These are phyloP conservation scores for Aspergillus cavernicola DNA, from an alignment of 495 filamentous ascomycete species.

Conservation along the genomic window DNA sequence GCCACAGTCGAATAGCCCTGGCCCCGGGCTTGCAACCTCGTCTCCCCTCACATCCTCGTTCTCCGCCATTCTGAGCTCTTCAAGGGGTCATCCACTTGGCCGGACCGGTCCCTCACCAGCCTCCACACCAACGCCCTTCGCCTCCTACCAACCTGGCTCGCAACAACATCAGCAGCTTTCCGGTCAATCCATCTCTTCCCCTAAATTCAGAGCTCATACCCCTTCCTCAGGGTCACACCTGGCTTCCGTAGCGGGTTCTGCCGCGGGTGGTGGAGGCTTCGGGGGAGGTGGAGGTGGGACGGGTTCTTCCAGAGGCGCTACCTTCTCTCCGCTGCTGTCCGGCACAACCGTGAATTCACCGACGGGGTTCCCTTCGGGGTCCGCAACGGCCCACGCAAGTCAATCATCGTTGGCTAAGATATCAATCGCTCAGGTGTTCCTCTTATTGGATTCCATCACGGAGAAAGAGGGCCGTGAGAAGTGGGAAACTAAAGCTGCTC, in stretches of 20 bases:
- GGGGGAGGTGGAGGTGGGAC: constrained; percentile 57
- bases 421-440: constrained; percentile 88
- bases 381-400: constrained; percentile 39
- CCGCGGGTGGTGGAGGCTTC: constrained; percentile 56
- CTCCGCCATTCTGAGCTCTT: constrained; percentile 53
- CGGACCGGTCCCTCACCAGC: constrained; percentile 50
- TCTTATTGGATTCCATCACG: constrained; percentile 88
- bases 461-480: constrained; percentile 85
- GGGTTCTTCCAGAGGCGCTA: constrained; percentile 51
- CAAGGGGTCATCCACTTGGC: constrained; percentile 43
- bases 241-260: constrained; percentile 52
- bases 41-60: constrained; percentile 52
- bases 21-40: constrained; percentile 43
- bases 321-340: constrained; percentile 62
- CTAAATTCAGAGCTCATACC: constrained; percentile 58
- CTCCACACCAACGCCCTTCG: constrained; percentile 49
- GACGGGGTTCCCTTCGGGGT: constrained; percentile 49
- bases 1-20: constrained; percentile 39
- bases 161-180: constrained; percentile 46
- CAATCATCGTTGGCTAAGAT: constrained; percentile 69
- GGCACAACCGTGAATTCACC: constrained; percentile 60
- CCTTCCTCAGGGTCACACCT: constrained; percentile 57
- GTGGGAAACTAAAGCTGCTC: constrained; percentile 90
- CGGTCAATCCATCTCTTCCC: constrained; percentile 54
- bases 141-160: constrained; percentile 55